Evolutionary conservation across 140 eudicot genomes (phyloP).

Genomic region (Flaveria floridana): DNA sequence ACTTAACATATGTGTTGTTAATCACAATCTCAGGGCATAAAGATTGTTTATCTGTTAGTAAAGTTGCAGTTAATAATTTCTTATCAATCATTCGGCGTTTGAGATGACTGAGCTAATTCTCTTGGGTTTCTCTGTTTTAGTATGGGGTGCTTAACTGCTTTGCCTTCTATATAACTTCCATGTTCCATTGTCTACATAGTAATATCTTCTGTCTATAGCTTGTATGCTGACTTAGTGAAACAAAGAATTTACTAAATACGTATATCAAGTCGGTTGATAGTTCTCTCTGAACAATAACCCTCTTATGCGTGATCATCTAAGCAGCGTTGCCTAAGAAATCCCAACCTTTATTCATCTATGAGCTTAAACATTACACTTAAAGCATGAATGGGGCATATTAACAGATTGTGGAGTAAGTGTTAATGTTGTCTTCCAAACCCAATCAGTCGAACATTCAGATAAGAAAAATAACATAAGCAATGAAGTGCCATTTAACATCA

Average conservation of each 20-base stretch:
- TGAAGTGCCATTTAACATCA: neutral
- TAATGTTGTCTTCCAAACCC: neutral
- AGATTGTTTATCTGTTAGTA: neutral
- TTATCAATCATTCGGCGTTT: neutral
- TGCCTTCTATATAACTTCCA: neutral
- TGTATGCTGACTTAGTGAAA: neutral
- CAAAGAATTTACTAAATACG: neutral
- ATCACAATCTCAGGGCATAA: neutral
- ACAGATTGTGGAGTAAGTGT: neutral
- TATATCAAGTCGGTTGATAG: neutral
- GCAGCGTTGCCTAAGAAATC: neutral
- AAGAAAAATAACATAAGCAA: neutral
- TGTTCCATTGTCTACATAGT: neutral
- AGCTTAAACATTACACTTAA: neutral
- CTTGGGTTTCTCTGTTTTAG: neutral
- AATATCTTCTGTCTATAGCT: neutral
- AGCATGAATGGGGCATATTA: neutral
- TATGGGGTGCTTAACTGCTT: neutral
- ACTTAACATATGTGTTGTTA: neutral
- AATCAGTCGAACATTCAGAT: neutral
- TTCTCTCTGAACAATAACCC: neutral
- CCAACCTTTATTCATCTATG: neutral
- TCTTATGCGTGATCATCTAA: neutral
- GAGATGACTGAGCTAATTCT: neutral
- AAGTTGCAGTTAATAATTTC: neutral